Evolutionary conservation across 257 asterid species (phyloP).

Genomic region (Sherardia arvensis): DNA sequence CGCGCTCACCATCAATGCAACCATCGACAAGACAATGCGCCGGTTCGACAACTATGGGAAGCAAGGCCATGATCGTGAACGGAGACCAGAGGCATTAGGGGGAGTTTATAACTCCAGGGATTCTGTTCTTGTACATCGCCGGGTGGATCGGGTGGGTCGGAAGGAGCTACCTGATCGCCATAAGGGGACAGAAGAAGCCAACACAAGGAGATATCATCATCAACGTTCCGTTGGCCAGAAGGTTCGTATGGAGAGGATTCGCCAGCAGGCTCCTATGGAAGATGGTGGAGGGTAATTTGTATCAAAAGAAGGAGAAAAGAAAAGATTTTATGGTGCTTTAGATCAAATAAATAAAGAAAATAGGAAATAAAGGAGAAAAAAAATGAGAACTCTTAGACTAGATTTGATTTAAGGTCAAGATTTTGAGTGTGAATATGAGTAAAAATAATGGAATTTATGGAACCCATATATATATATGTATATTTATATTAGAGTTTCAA

Average conservation of each 20-base stretch:
- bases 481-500: too few relatives aligned
- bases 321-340: too few relatives aligned
- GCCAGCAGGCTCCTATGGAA: too few relatives aligned
- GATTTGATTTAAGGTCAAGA: too few relatives aligned
- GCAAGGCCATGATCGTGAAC: slow-evolving; percentile 88
- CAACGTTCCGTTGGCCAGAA: slow-evolving; percentile 82
- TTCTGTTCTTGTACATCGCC: slow-evolving; percentile 81
- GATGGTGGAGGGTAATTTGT: too few relatives aligned
- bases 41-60: slow-evolving; percentile 79
- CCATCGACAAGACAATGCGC: slow-evolving; percentile 82
- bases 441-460: too few relatives aligned
- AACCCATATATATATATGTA: too few relatives aligned
- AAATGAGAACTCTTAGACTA: too few relatives aligned
- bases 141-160: slow-evolving; percentile 99
- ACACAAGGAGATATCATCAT: slow-evolving; percentile 88
- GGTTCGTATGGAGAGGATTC: slow-evolving; percentile 80
- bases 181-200: slow-evolving; percentile 84
- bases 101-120: slow-evolving; percentile 91
- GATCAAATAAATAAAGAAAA: too few relatives aligned
- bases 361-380: too few relatives aligned
- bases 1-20: slow-evolving; percentile 90
- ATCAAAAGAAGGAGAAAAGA: too few relatives aligned
- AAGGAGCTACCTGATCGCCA: slow-evolving; percentile 86
- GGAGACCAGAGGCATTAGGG: slow-evolving; percentile 99
- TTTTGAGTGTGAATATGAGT: too few relatives aligned